A percentile compares a stretch with the other conserved stretches of the same genome.
Conservation (phyloP, 108 stramenopile species). For the Nannochloropsis gaditana region DNA sequence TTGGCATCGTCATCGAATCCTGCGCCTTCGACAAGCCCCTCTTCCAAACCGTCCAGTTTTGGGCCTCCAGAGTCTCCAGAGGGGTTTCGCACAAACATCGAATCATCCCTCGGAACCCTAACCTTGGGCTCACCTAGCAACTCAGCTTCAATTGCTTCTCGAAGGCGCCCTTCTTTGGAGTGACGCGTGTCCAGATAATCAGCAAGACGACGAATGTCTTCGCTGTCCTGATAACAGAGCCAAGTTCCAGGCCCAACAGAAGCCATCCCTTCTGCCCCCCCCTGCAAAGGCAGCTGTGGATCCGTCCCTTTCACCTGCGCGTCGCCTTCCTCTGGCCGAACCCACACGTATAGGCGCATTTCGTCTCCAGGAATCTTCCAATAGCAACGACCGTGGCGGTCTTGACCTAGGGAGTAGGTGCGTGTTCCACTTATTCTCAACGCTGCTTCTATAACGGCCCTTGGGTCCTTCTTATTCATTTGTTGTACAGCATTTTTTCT, state of each 20-base stretch:
- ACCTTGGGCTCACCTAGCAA: slow-evolving; percentile 16
- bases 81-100: not conserved
- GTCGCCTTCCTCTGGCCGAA: slow-evolving; percentile 12
- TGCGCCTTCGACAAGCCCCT: not conserved
- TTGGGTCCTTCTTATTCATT: slow-evolving; percentile 22
- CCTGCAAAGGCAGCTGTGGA: not conserved
- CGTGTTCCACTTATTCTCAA: slow-evolving; percentile 27
- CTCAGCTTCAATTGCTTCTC: not conserved
- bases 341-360: slow-evolving; percentile 26
- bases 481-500: not conserved
- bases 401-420: slow-evolving; percentile 32
- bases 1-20: not conserved
- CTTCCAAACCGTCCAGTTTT: slow-evolving; percentile 1
- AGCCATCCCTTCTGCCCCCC: not conserved
- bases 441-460: slow-evolving; percentile 31
- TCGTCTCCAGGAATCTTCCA: slow-evolving; percentile 31
- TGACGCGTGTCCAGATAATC: not conserved
- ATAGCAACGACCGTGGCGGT: slow-evolving; percentile 35
- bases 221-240: not conserved
- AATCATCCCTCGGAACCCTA: not conserved
- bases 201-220: not conserved
- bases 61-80: not conserved
- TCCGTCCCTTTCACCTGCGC: not conserved
- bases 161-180: not conserved
- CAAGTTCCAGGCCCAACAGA: not conserved